Evolutionary conservation across 371 early-diverging fungal species (phyloP), one percentile per base, ranked within the genome.

Genomic region (Rhizomucor pusillus): DNA sequence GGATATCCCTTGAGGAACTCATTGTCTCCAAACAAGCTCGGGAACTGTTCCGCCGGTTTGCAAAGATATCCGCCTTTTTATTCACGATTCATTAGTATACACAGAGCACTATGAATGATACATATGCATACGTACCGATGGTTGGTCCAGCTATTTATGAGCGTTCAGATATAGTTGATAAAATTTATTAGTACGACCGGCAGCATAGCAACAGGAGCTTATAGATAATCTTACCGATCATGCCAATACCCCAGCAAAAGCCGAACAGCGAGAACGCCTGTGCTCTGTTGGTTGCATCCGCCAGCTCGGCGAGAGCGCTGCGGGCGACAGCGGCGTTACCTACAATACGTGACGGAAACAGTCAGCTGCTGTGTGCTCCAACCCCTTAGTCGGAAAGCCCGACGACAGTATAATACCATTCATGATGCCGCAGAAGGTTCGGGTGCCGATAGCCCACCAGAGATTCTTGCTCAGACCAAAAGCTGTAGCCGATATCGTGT

Each of bases 251-350:
- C 85, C 85, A 86, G 41, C 80, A 80, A 44, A 82, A 78, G 0
- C 88, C 89, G 73, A 88, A 87, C 46, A 88, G 43, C 9, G 84
- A 69, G 63, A 89, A 90, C 1, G 84, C 84, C 16, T 62, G 75
- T 55, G 82, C 83, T 57, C 86, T 83, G 60, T 93, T 94, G 0
- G 90, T 84, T 9, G 76, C 63, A 57, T 92, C 93, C 16, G 93
- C 89, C 47, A 96, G 85, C 65, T 96, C 97, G 11, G 88, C 90
- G 25, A 94, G 66, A 58, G 90, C 81, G 14, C 89, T 87, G 65
- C 94, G 90, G 13, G 89, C 85, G 4, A 92, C 92, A 5, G 90
- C 92, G 22, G 85, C 75, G 54, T 93, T 96, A n/a, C 88, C 86
- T 75, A 49, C n/a, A 47, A 41, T 33, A 10, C n/a, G 14, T 34